phyloP scores from a whole-genome alignment of 352 stramenopile genomes.

The Pythium monospermum region DNA sequence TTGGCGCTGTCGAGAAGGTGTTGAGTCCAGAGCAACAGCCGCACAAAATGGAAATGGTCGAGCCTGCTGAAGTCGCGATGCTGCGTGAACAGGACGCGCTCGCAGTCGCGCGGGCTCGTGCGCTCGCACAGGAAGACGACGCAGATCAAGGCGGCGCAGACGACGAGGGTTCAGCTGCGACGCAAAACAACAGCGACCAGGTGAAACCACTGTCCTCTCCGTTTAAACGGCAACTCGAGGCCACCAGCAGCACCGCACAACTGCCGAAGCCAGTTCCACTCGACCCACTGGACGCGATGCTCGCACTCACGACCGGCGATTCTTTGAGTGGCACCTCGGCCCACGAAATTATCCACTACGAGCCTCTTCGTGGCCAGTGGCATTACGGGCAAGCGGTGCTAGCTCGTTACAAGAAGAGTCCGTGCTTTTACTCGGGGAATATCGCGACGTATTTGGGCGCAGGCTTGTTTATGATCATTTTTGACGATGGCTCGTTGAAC shows the following conservation, averaged over 20 bases:
- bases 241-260: background rate
- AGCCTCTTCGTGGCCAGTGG: slow-evolving; percentile 53
- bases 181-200: background rate
- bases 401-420: slow-evolving; percentile 60
- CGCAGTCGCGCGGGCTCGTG: slow-evolving; percentile 13
- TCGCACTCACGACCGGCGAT: background rate
- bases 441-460: slow-evolving; percentile 67
- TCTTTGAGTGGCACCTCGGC: background rate
- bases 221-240: background rate
- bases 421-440: slow-evolving; percentile 77
- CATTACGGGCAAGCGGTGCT: slow-evolving; percentile 59
- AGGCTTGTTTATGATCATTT: slow-evolving; percentile 74
- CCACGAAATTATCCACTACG: slow-evolving; percentile 27
- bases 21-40: background rate
- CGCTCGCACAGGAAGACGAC: slow-evolving; percentile 6
- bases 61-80: slow-evolving; percentile 13
- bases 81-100: slow-evolving; percentile 21
- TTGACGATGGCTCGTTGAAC: slow-evolving; percentile 68
- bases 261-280: background rate
- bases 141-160: background rate
- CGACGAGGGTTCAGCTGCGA: too few species aligned
- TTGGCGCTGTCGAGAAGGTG: background rate
- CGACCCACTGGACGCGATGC: slow-evolving; percentile 9
- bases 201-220: background rate
- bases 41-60: slow-evolving; percentile 14